Evolutionary conservation across 768 basidiomycete genomes (phyloP).

Genomic region (Psilocybe azurescens): DNA sequence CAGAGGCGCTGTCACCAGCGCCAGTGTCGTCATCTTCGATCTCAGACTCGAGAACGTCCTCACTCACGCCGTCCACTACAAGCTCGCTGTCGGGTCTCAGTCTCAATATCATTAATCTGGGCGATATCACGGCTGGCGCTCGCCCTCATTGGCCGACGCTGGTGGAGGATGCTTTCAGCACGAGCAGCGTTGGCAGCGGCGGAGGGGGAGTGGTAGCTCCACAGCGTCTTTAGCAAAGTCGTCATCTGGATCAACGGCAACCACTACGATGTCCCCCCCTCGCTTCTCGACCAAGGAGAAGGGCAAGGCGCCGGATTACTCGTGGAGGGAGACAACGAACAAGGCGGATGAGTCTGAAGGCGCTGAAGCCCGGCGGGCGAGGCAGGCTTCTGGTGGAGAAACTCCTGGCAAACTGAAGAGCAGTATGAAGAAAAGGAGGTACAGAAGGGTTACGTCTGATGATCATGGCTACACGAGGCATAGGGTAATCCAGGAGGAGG

Average conservation of each 20-base stretch:
- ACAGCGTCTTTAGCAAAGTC: not conserved
- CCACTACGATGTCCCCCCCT: not conserved
- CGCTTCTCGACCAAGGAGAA: constrained; percentile 3
- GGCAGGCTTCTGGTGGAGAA: not conserved
- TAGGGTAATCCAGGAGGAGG: constrained; percentile 16
- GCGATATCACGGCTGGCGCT: not conserved
- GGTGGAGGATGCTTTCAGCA: not conserved
- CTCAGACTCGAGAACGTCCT: too few species aligned
- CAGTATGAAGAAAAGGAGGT: constrained; percentile 2
- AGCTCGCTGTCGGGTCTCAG: too few species aligned
- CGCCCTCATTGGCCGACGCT: not conserved
- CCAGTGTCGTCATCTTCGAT: too few species aligned
- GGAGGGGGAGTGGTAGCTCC: not conserved
- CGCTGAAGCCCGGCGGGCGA: not conserved
- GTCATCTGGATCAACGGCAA: not conserved
- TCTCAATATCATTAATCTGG: not conserved
- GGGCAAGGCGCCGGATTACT: constrained; percentile 10
- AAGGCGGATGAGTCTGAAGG: not conserved
- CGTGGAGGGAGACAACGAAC: not conserved
- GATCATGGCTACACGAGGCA: not conserved
- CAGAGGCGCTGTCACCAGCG: too few species aligned
- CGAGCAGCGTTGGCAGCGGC: not conserved
- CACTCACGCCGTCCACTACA: too few species aligned
- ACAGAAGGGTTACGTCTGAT: not conserved
- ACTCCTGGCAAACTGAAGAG: not conserved